Percentiles rank a stretch among this genome's conserved stretches.
These are phyloP conservation scores for Bipolaris victoriae DNA, from an alignment of 2,329 filamentous ascomycete species.

Conservation along the genomic window DNA sequence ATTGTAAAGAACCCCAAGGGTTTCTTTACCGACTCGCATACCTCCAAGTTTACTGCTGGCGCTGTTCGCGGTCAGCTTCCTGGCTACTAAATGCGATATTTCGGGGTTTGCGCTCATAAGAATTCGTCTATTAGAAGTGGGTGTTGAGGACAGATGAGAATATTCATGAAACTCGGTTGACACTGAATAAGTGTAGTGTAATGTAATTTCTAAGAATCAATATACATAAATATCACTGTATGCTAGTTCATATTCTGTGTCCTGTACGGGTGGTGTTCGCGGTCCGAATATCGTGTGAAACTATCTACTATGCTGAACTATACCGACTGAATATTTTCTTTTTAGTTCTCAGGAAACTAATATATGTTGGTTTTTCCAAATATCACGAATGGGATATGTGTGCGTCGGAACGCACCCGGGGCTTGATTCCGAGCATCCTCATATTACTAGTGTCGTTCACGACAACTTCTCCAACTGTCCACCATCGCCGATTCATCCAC, in stretches of 20 bases:
- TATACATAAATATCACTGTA: not conserved
- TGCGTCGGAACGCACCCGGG: not conserved
- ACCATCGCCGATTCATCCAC: conserved; percentile 6
- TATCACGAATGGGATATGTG: too few species aligned
- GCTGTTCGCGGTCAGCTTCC: conserved; percentile 58
- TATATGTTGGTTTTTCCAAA: not conserved
- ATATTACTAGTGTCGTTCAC: not conserved
- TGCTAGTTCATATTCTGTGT: too few species aligned
- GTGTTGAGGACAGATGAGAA: too few species aligned
- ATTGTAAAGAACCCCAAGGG: conserved; percentile 58
- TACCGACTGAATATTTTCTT: too few species aligned
- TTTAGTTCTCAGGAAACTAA: not conserved
- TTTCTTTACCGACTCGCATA: conserved; percentile 63
- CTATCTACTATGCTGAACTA: not conserved
- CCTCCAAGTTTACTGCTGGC: conserved; percentile 56
- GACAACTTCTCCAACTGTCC: not conserved
- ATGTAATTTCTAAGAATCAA: not conserved
- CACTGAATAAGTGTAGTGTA: not conserved
- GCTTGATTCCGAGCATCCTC: conserved; percentile 2
- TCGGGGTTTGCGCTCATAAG: not conserved
- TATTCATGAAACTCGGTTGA: not conserved
- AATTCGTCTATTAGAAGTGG: not conserved
- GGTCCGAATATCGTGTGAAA: not conserved
- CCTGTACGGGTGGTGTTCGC: not conserved
- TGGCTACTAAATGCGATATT: not conserved